Conservation (phyloP, 306 rosid species). For the Castanea crenata region DNA sequence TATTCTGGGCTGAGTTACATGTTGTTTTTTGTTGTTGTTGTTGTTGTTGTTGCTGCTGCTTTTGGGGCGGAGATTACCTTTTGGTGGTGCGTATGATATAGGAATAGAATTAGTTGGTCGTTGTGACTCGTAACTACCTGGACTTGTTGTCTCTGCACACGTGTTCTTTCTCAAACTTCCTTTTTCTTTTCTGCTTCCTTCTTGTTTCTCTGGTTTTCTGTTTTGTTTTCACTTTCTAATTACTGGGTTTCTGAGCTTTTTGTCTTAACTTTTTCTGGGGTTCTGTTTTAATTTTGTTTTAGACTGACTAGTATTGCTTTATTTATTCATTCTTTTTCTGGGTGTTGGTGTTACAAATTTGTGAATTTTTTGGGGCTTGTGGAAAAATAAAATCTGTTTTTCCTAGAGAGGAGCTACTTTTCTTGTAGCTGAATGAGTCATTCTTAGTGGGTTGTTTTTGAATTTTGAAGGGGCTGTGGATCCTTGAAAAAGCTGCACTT, state of each 20-base stretch:
- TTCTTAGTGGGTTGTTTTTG: background rate
- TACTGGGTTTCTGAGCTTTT: slow-evolving; percentile 30
- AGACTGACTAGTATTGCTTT: background rate
- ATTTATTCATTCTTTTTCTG: background rate
- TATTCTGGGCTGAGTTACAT: too few species aligned
- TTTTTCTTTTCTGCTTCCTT: background rate
- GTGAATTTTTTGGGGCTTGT: slow-evolving; percentile 21
- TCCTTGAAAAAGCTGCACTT: slow-evolving; percentile 3
- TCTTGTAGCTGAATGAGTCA: background rate
- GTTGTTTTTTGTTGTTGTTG: too few species aligned
- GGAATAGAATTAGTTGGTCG: background rate
- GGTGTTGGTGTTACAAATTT: slow-evolving; percentile 24
- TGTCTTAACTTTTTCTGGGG: slow-evolving; percentile 20
- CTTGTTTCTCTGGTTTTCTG: background rate
- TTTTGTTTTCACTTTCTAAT: background rate
- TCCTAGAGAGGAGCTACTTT: slow-evolving; percentile 5
- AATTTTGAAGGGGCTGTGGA: background rate
- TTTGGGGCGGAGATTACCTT: slow-evolving; percentile 29
- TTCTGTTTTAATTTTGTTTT: background rate
- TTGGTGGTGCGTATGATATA: slow-evolving; percentile 1
- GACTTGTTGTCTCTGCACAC: slow-evolving; percentile 31
- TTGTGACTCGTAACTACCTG: background rate
- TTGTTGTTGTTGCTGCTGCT: background rate
- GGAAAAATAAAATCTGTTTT: background rate
- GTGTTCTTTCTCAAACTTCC: slow-evolving; percentile 12